Evolutionary conservation across 73 alveolate species (phyloP).

Genomic region (Paramecium pentaurelia): DNA sequence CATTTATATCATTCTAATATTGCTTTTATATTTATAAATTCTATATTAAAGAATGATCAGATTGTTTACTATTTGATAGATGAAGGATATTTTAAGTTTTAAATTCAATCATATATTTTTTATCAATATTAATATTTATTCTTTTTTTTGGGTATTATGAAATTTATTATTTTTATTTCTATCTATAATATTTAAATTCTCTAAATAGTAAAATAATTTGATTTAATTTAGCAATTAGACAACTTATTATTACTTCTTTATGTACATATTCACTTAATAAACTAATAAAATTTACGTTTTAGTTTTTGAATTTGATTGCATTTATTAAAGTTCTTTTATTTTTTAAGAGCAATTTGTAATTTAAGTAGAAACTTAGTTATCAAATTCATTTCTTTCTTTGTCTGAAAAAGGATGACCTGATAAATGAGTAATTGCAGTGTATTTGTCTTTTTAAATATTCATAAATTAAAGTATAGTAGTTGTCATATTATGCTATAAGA

Average conservation of each 20-base stretch:
- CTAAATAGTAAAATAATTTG: neutral
- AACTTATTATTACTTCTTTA: neutral
- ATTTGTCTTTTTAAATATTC: neutral
- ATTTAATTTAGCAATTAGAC: neutral
- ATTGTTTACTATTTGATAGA: neutral
- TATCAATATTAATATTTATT: neutral
- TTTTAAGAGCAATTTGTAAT: neutral
- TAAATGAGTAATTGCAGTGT: neutral
- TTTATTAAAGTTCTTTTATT: neutral
- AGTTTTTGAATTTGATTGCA: neutral
- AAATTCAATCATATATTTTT: neutral
- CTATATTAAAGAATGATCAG: neutral
- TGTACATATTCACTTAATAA: neutral
- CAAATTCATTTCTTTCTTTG: neutral
- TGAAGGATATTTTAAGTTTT: neutral
- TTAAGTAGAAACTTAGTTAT: neutral
- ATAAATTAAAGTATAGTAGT: neutral
- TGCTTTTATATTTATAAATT: neutral
- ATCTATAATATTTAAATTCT: neutral
- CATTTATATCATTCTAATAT: neutral
- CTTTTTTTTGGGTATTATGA: neutral
- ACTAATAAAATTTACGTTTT: neutral
- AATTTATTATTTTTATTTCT: neutral
- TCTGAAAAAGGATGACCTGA: neutral
- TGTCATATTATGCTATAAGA: neutral